Percentiles rank a stretch among this genome's conserved stretches.
phyloP scores from a whole-genome alignment of 768 basidiomycete species.

The Epithele typhae region DNA sequence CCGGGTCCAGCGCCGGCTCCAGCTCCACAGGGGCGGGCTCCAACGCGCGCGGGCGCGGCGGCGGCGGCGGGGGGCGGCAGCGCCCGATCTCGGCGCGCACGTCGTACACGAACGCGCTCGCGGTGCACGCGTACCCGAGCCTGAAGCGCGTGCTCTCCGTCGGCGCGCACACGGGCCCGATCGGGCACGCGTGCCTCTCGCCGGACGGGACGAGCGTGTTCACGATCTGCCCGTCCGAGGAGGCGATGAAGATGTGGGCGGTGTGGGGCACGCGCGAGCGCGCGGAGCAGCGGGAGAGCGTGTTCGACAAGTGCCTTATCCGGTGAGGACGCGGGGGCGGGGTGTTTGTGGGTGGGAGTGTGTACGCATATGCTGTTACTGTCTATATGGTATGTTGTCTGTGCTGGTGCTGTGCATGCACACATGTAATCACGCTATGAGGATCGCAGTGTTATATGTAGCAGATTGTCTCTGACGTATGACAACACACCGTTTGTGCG shows the following conservation, averaged over 20 bases:
- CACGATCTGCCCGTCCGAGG: slow-evolving; percentile 59
- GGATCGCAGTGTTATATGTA: too few species aligned
- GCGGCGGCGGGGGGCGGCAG: slow-evolving; percentile 15
- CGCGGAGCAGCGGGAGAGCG: slow-evolving; percentile 34
- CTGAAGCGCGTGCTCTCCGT: slow-evolving; percentile 48
- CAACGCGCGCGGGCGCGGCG: not conserved
- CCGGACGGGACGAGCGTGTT: slow-evolving; percentile 62
- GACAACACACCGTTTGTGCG: too few species aligned
- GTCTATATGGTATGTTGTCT: not conserved
- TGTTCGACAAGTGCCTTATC: slow-evolving; percentile 44
- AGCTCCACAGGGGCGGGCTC: too few species aligned
- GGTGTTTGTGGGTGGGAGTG: too few species aligned
- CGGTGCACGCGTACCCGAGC: slow-evolving; percentile 52
- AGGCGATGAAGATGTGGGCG: slow-evolving; percentile 72
- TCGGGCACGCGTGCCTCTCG: slow-evolving; percentile 59
- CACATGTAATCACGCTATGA: too few species aligned
- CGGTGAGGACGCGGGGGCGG: slow-evolving; percentile 25
- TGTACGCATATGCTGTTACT: too few species aligned
- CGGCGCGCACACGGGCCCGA: slow-evolving; percentile 48
- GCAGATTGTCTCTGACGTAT: too few species aligned
- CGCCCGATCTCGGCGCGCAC: slow-evolving; percentile 17
- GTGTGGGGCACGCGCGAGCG: slow-evolving; percentile 44
- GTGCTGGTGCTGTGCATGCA: not conserved
- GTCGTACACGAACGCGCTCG: slow-evolving; percentile 38
- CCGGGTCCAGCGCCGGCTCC: not conserved